Evolutionary conservation across 2,329 filamentous ascomycete genomes (phyloP).

Genomic region (Elsinoe perseae): DNA sequence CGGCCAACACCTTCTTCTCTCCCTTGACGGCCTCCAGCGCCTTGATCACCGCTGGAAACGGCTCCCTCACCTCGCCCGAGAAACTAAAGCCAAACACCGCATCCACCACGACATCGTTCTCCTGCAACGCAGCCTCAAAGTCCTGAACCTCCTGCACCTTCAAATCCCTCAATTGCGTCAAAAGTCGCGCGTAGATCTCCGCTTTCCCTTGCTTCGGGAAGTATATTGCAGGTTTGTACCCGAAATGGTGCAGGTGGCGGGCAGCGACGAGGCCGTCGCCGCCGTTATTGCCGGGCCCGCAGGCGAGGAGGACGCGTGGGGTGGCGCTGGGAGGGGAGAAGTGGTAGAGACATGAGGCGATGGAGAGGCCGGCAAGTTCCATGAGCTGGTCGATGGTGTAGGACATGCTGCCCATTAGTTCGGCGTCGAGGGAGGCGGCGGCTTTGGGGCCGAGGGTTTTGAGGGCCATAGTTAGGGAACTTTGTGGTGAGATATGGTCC

Average conservation of each 20-base stretch:
- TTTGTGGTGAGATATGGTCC: too few species aligned
- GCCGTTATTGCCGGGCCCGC: slow-evolving; percentile 71
- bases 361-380: slow-evolving; percentile 88
- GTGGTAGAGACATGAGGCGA: slow-evolving; percentile 83
- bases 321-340: slow-evolving; percentile 70
- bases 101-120: slow-evolving; percentile 76
- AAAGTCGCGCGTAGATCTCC: slow-evolving; percentile 80
- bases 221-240: slow-evolving; percentile 81
- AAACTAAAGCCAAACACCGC: slow-evolving; percentile 96
- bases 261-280: slow-evolving; percentile 93
- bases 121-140: slow-evolving; percentile 58
- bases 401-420: slow-evolving; percentile 80
- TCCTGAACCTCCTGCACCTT: slow-evolving; percentile 76
- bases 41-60: slow-evolving; percentile 74
- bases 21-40: slow-evolving; percentile 60
- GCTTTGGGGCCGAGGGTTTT: slow-evolving; percentile 74
- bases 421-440: slow-evolving; percentile 80
- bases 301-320: slow-evolving; percentile 73
- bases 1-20: slow-evolving; percentile 66
- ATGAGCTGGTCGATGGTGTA: slow-evolving; percentile 96
- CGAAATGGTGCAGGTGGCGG: slow-evolving; percentile 83
- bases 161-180: slow-evolving; percentile 76
- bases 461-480: slow-evolving; percentile 24
- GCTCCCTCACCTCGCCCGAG: slow-evolving; percentile 82
- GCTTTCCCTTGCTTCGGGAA: slow-evolving; percentile 90